Percentiles rank a stretch among this genome's conserved stretches.
These are phyloP conservation scores for Myxozyma neotropica DNA, from an alignment of 805 yeast genomes.

Conservation along the genomic window DNA sequence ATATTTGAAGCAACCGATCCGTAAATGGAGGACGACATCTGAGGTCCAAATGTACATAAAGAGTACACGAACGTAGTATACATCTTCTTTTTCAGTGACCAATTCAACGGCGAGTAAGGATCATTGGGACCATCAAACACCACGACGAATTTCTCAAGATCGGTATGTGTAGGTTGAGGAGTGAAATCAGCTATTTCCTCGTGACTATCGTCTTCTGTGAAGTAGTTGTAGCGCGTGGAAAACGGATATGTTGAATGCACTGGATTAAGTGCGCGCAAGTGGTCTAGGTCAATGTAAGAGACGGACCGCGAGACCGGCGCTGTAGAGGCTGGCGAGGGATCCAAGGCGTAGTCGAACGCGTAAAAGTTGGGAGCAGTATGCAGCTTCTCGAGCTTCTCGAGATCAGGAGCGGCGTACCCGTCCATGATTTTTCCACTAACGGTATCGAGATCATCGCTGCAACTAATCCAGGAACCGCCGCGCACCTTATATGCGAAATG, in stretches of 20 bases:
- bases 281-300: constrained; percentile 10
- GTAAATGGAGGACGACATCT: constrained; percentile 54
- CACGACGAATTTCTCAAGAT: constrained; percentile 44
- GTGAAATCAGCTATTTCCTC: constrained; percentile 21
- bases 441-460: too few relatives aligned
- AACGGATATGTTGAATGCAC: background rate
- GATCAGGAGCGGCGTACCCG: background rate
- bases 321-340: constrained; percentile 5
- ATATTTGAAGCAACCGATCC: constrained; percentile 21
- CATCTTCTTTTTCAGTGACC: constrained; percentile 44
- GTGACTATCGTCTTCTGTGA: constrained; percentile 1
- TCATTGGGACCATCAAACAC: constrained; percentile 71
- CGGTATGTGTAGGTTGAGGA: constrained; percentile 14
- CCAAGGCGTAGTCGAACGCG: background rate
- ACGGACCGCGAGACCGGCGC: constrained; percentile 10
- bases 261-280: background rate
- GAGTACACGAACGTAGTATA: constrained; percentile 48
- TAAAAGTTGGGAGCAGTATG: constrained; percentile 9
- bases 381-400: constrained; percentile 8
- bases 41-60: constrained; percentile 50
- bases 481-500: background rate
- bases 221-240: background rate
- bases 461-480: background rate
- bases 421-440: background rate
- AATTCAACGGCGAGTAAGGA: constrained; percentile 66